Evolutionary conservation across 257 asterid genomes (phyloP).

Genomic region (Lycium ferocissimum): DNA sequence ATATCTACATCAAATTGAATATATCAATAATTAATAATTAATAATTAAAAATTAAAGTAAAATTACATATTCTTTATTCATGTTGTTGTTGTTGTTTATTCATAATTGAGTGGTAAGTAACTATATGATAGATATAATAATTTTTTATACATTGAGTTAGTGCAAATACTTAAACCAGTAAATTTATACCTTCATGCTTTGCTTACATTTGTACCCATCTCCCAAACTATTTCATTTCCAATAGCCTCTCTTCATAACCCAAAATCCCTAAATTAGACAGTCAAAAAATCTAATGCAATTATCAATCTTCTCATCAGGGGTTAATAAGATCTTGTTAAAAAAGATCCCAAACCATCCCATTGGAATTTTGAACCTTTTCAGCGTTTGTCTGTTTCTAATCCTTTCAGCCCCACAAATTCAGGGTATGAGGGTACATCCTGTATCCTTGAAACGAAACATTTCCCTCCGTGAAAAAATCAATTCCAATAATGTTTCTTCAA

Average conservation of each 20-base stretch:
- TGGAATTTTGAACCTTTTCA: slow-evolving; percentile 37
- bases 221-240: not conserved
- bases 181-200: no score
- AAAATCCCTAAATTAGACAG: not conserved
- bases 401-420: slow-evolving; percentile 29
- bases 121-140: no score
- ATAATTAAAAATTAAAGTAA: no score
- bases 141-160: no score
- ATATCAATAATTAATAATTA: no score
- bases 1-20: no score
- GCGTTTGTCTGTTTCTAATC: slow-evolving; percentile 29
- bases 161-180: no score
- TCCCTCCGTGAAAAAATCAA: slow-evolving; percentile 7
- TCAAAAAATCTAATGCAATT: not conserved
- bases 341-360: no score
- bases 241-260: not conserved
- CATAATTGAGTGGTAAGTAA: no score
- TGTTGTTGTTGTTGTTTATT: no score
- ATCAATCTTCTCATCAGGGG: not conserved
- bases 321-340: not conserved
- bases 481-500: slow-evolving; percentile 2
- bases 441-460: slow-evolving; percentile 31
- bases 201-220: not conserved
- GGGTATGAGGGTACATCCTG: slow-evolving; percentile 38
- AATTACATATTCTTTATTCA: no score